phyloP scores from a whole-genome alignment of 1,139 yeast genomes.

The Lodderomyces oxycetoniae region DNA sequence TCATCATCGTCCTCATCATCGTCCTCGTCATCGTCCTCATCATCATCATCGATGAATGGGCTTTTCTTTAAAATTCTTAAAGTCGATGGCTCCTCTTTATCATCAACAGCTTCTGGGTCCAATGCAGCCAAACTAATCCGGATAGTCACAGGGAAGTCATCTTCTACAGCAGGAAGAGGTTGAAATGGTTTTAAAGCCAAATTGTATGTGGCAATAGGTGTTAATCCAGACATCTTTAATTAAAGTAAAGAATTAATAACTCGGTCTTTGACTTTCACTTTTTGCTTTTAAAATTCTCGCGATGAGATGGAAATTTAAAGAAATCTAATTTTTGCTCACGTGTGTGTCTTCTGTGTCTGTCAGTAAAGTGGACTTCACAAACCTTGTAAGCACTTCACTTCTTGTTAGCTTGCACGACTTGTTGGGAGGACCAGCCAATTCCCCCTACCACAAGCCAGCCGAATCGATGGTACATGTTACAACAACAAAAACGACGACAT shows the following conservation, averaged over 20 bases:
- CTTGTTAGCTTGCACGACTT: too few relatives aligned
- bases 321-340: not conserved
- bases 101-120: slow-evolving; percentile 80
- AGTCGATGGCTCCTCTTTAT: slow-evolving; percentile 81
- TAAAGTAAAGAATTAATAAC: too few relatives aligned
- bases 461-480: too few relatives aligned
- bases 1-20: slow-evolving; percentile 48
- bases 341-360: too few relatives aligned
- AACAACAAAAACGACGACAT: too few relatives aligned
- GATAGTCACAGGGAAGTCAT: slow-evolving; percentile 82
- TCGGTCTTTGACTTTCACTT: too few relatives aligned
- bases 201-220: slow-evolving; percentile 83
- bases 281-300: slow-evolving; percentile 1
- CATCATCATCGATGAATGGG: slow-evolving; percentile 43
- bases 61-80: slow-evolving; percentile 78
- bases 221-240: slow-evolving; percentile 52
- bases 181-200: slow-evolving; percentile 79
- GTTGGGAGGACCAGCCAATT: too few relatives aligned
- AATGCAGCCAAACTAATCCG: slow-evolving; percentile 93
- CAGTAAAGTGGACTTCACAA: too few relatives aligned
- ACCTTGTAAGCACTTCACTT: too few relatives aligned
- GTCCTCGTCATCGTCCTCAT: slow-evolving; percentile 52
- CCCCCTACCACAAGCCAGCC: too few relatives aligned
- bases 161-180: slow-evolving; percentile 82
- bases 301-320: slow-evolving; percentile 8